Conservation (phyloP, 768 basidiomycete species). For the Trichaptum fuscoviolaceum region DNA sequence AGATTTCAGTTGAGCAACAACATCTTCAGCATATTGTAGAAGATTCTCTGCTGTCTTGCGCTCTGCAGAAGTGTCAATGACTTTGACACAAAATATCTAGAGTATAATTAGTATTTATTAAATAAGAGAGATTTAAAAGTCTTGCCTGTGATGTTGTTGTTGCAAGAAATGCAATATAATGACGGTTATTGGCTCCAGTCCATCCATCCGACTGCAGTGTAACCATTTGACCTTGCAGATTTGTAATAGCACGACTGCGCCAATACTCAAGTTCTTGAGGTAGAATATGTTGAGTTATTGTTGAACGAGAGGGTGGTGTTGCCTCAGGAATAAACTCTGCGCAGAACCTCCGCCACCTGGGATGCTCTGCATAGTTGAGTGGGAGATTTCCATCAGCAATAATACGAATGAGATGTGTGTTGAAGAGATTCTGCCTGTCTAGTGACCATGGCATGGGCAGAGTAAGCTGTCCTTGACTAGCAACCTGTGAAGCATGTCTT, state of each 20-base stretch:
- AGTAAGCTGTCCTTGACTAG: not conserved
- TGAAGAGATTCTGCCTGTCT: not conserved
- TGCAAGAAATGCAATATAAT: conserved; percentile 31
- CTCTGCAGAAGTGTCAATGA: conserved; percentile 28
- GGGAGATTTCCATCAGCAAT: not conserved
- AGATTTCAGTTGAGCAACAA: conserved; percentile 17
- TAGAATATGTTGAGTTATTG: conserved; percentile 21
- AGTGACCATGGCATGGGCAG: not conserved
- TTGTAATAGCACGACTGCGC: conserved; percentile 4
- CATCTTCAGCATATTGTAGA: conserved; percentile 17
- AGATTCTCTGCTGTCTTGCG: conserved; percentile 28
- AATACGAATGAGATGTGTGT: not conserved
- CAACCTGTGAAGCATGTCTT: not conserved
- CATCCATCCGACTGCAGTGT: conserved; percentile 33
- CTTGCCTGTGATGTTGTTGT: conserved; percentile 18
- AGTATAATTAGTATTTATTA: conserved; percentile 7
- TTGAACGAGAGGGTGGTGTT: conserved; percentile 18
- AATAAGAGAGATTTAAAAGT: conserved; percentile 5
- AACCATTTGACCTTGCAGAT: conserved; percentile 13
- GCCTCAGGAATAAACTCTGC: conserved; percentile 20
- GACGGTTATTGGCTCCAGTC: conserved; percentile 28
- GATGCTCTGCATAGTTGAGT: not conserved
- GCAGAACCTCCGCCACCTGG: not conserved
- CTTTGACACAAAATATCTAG: conserved; percentile 26
- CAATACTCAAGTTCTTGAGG: conserved; percentile 10